Conservation (phyloP, 176 grass and related monocot species). For the Eragrostis curvula region DNA sequence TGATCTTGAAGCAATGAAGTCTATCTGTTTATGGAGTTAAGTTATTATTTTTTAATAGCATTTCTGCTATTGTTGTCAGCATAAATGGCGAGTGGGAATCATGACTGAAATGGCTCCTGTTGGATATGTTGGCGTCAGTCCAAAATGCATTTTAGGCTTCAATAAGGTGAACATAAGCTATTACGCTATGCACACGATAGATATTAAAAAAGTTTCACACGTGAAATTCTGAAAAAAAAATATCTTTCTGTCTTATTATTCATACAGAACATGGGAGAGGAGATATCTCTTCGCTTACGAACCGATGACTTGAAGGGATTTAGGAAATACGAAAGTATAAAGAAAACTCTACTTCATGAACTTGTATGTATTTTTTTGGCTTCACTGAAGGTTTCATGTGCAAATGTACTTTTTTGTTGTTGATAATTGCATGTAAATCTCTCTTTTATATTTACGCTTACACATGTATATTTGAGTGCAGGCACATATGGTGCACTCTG, state of each 20-base stretch:
- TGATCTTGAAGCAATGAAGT: constrained; percentile 10
- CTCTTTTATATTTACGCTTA: constrained; percentile 28
- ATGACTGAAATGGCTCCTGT: constrained; percentile 99
- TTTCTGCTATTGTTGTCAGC: constrained; percentile 47
- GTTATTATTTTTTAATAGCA: constrained; percentile 25
- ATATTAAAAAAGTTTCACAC: not conserved
- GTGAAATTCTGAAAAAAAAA: constrained; percentile 33
- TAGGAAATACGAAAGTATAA: constrained; percentile 93
- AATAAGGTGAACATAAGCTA: constrained; percentile 72
- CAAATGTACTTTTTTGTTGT: constrained; percentile 25
- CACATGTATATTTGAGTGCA: constrained; percentile 48
- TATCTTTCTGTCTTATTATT: constrained; percentile 30
- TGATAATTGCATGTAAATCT: not conserved
- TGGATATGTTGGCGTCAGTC: constrained; percentile 92
- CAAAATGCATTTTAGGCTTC: constrained; percentile 90
- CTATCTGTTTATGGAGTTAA: constrained; percentile 21
- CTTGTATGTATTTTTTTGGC: constrained; percentile 54
- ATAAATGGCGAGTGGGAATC: constrained; percentile 89
- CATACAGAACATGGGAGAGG: constrained; percentile 89
- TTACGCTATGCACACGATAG: not conserved
- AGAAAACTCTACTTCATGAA: constrained; percentile 97
- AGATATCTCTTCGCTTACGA: constrained; percentile 89
- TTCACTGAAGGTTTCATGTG: constrained; percentile 12
- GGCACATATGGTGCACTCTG: constrained; percentile 95
- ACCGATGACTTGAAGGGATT: constrained; percentile 98